Base-by-base conservation (phyloP, 78 protist genomes). In the Speleostelium caveatum region DNA sequence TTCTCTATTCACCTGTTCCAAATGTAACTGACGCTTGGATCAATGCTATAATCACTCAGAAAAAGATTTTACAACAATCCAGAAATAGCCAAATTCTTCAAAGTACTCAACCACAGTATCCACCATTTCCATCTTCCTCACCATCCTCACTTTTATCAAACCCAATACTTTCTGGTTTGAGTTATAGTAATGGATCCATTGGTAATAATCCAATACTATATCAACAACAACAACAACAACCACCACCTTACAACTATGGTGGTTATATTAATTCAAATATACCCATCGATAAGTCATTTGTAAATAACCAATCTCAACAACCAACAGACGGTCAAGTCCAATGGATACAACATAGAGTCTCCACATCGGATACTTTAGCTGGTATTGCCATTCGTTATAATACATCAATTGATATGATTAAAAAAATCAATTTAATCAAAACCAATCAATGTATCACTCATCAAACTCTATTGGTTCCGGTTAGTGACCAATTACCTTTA, bases 21-120 rank as follows among this genome's bases (percentile, higher is more conserved):
- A 41, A 83, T 59, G 73, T 59, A 60, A 83, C 91, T 39, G 91
- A 83, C 30, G 91, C 91, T 58, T 83, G 91, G 91, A 83, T 83
- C 71, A 74, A 83, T 45, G 74, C 80, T 3, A 41, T 83, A 19
- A 59, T 68, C 45, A 83, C 91, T 3, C 91, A 83, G 60, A 83
- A 83, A 67, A 83, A 83, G 42, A 71, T 83, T 28, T 59, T 51
- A 16, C 24, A 42, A 62, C 91, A 83, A 60, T 19, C 79, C 8
- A 55, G 32, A 28, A 39, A 60, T 22, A 83, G 69, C 17, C 91
- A 83, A 69, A 17, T 42, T 1, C 36, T 71, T 17, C 28, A 42
- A 39, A 30, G 22, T 32, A 38, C 35, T 30, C 59, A 55, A 49
- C 91, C 73, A 45, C 33, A 28, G 19, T 83, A 73, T 30, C 91